Conservation (phyloP, 331 rosid species). For the Stylosanthes scabra region DNA sequence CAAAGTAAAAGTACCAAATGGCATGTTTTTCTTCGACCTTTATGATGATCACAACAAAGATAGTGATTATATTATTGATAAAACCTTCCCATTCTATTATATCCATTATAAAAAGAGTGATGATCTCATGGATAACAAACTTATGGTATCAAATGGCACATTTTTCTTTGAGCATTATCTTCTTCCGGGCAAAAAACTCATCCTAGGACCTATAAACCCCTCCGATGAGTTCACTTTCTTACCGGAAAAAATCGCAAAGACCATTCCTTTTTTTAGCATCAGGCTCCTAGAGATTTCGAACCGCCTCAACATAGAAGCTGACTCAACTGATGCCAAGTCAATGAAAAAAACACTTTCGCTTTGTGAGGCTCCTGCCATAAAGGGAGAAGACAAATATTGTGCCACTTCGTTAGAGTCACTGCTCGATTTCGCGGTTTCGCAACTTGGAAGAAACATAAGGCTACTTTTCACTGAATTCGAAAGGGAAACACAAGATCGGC, state of each 20-base stretch:
- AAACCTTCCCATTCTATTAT: too few relatives aligned
- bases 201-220: neutral
- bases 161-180: constrained; percentile 20
- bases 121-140: too few relatives aligned
- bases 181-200: neutral
- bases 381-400: constrained; percentile 33
- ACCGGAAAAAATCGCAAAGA: constrained; percentile 11
- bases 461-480: constrained; percentile 23
- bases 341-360: constrained; percentile 19
- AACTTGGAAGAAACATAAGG: constrained; percentile 31
- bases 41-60: too few relatives aligned
- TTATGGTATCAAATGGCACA: neutral
- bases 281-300: neutral
- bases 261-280: neutral
- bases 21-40: too few relatives aligned
- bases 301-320: neutral
- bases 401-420: constrained; percentile 39
- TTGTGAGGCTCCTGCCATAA: constrained; percentile 32
- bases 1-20: too few relatives aligned
- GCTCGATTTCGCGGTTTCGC: constrained; percentile 33
- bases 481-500: constrained; percentile 1
- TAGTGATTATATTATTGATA: too few relatives aligned
- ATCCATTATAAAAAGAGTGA: too few relatives aligned
- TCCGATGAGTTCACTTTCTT: constrained; percentile 18
- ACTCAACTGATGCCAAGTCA: constrained; percentile 30